Evolutionary conservation across 2,329 filamentous ascomycete genomes (phyloP), one percentile per base, ranked within the genome.

Genomic region (Apiospora pterosperma): DNA sequence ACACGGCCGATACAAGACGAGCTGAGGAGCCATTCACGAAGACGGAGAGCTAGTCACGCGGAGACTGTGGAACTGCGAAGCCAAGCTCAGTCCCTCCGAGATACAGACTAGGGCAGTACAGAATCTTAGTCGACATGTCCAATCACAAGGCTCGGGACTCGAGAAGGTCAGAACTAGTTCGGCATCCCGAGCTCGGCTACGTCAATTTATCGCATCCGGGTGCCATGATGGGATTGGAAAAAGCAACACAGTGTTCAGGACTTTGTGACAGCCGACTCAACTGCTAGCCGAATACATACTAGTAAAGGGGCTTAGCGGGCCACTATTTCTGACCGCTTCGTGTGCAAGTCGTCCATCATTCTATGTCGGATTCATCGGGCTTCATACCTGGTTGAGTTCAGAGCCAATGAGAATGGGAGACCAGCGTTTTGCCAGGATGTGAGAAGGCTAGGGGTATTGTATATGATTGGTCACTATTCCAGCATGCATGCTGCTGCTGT

Each of bases 161-260:
- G 7, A 25, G 36, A 11, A 39, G 36, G 34, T 39, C 58, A 38
- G 58, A 23, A 38, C 34, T 60, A 36, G 11, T 14, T 60, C 58
- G 58, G 58, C 58, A 60, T 60, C 58, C 58, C 58, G 58, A 60
- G 11, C 14, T 38, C 58, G 58, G 58, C 36, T 60, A 39, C n/a
- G 12, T 36, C 36, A 25, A 60, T 1, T n/a, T 16, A 38, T 36
- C 58, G 23, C 58, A 39, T 36, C 58, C 58, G 34, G 39, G n/a
- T 60, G 8, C 34, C 58, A 21, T 19, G 34, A 34, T 19, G 16
- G 48, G 8, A 34, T 31, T 55, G 48, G 28, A 55, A 8, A 8
- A 16, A 55, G 58, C 58, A 16, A 21, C 34, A 60, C n/a, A 59
- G 34, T 16, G 58, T 23, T 25, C 23, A 39, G n/a, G 58, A 16